Evolutionary conservation across 192 early-diverging fungal genomes (phyloP).

Genomic region (Rhizoclosmatium globosum): DNA sequence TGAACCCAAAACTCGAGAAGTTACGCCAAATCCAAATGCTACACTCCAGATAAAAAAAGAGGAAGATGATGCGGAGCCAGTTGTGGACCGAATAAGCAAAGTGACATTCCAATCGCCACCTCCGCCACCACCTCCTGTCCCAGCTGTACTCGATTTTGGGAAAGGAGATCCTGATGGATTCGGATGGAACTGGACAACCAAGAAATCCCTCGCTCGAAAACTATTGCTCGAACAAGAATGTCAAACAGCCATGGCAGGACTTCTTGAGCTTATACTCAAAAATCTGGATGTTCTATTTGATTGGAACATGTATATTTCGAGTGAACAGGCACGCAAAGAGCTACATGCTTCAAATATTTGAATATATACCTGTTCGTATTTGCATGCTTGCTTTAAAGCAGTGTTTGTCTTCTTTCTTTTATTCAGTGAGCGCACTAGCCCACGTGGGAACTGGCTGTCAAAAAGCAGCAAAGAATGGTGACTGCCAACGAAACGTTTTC

Average conservation of each 20-base stretch:
- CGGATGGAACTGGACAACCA: slow-evolving; percentile 30
- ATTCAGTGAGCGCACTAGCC: no score
- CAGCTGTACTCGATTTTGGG: slow-evolving; percentile 17
- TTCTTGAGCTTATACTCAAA: slow-evolving; percentile 26
- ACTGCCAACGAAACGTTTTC: slow-evolving; percentile 17
- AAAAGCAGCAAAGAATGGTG: not conserved
- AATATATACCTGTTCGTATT: no score
- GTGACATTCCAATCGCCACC: no score
- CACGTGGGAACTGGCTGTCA: no score
- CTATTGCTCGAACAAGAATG: slow-evolving; percentile 7
- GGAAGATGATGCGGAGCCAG: no score
- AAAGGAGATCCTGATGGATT: slow-evolving; percentile 25
- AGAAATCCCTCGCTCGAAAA: not conserved
- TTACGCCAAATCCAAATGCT: not conserved
- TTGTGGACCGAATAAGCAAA: no score
- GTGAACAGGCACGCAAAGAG: not conserved
- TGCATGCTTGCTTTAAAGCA: no score
- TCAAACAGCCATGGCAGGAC: slow-evolving; percentile 4
- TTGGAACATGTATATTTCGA: slow-evolving; percentile 32
- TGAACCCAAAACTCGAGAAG: not conserved
- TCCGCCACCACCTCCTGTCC: no score
- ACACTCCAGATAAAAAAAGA: no score
- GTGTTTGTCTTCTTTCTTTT: no score
- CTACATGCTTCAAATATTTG: not conserved
- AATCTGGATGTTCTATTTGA: slow-evolving; percentile 15